phyloP scores from a whole-genome alignment of 2,329 filamentous ascomycete species.

The Chaetomiaceae sp. region DNA sequence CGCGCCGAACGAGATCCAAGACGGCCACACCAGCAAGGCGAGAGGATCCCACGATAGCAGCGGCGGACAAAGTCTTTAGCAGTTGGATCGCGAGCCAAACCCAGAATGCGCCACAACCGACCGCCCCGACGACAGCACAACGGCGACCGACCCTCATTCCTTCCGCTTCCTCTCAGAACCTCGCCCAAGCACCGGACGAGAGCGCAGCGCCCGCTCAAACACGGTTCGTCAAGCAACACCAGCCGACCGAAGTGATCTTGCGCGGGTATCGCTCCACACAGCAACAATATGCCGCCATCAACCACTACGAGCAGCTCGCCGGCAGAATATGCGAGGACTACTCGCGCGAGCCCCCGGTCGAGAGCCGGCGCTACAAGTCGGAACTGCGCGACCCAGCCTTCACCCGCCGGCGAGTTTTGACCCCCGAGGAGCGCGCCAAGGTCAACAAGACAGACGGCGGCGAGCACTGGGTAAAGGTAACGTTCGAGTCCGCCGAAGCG shows the following conservation, averaged over 20 bases:
- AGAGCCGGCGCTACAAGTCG: constrained; percentile 66
- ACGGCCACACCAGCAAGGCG: constrained; percentile 55
- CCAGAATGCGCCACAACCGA: constrained; percentile 26
- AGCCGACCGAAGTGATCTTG: constrained; percentile 71
- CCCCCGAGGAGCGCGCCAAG: constrained; percentile 67
- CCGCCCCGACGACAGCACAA: constrained; percentile 24
- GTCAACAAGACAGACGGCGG: constrained; percentile 80
- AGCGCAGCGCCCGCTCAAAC: constrained; percentile 27
- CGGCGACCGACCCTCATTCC: constrained; percentile 25
- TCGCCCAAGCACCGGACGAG: constrained; percentile 35
- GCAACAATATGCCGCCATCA: constrained; percentile 80
- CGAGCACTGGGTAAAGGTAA: constrained; percentile 87
- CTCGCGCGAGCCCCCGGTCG: constrained; percentile 72
- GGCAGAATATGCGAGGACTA: constrained; percentile 92
- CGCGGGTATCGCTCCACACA: constrained; percentile 67
- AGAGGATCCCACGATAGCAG: constrained; percentile 59
- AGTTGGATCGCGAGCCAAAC: constrained; percentile 51
- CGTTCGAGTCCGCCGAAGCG: constrained; percentile 69
- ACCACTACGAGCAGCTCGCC: constrained; percentile 82
- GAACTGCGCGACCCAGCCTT: constrained; percentile 70
- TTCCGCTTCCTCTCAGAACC: constrained; percentile 31
- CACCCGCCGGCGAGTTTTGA: constrained; percentile 61
- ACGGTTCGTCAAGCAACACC: constrained; percentile 33
- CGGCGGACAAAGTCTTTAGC: constrained; percentile 58
- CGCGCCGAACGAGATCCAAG: constrained; percentile 57